Base-by-base conservation (phyloP, 306 rosid species). In the Casuarina equisetifolia region DNA sequence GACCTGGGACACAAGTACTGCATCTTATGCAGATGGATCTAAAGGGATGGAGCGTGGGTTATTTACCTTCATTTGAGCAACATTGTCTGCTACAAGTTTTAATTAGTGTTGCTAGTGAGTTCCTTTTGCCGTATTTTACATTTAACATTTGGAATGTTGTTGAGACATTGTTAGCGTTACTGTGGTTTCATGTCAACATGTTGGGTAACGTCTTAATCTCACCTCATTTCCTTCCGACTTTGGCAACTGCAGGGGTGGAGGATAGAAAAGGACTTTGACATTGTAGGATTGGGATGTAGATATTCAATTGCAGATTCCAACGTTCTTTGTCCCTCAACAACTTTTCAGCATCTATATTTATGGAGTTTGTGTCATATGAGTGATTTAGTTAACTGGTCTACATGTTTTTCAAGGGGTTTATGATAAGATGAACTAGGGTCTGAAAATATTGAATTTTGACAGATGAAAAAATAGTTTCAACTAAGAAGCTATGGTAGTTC, bases 1-100 rank as follows among this genome's bases (percentile, higher is more conserved):
- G 86, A 74, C 96, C 99, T 45, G 89, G 99, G 88, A 83, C 97
- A 62, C 99, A 95, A 82, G 99, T 95, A 73, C 99, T 92, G 89
- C 97, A 95, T 88, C 97, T 95, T 81, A 92, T 92, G 88, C 99
- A 95, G 90, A 91, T 95, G 83, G 99, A 95, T 84, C 83, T 95
- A 79, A 95, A 95, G 88, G 99, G 99, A 70, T 95, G 99, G 99
- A 97, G 96, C 71, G 97, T 83, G 73, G 97, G 99, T 81, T 95
- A 95, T 77, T 17, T 90, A 10, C 80, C 97, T 75, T 91, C 97
- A 58, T 95, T 92, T 85, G 97, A 92, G 91, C 99, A 92, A 85
- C 92, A 95, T 88, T 95, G 99, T 85, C 93, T 95, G 64, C 96
- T 92, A 69, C 99, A 95, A 85, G 84, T 95, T 87, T 80, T 95